These are phyloP conservation scores for Candida namnaoensis DNA, from an alignment of 805 yeast species.

Conservation along the genomic window DNA sequence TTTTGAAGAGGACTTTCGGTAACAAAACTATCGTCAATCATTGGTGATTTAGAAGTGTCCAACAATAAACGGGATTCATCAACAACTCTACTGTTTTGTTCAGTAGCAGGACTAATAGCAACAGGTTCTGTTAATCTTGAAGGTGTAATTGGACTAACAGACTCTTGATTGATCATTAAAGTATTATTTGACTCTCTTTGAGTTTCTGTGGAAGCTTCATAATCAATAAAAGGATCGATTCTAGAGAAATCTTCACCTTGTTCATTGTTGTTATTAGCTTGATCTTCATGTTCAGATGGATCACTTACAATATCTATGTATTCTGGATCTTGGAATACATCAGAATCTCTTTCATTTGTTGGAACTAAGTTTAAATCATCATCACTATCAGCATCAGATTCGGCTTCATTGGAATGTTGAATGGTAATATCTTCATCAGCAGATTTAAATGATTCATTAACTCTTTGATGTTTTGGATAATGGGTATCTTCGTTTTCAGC, in stretches of 20 bases:
- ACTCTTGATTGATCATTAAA: not conserved
- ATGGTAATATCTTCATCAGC: no score
- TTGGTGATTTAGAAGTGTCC: conserved; percentile 13
- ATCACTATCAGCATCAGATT: no score
- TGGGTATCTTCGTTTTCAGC: conserved; percentile 22
- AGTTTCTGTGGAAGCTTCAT: not conserved
- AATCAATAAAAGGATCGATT: conserved; percentile 10
- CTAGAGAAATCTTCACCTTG: conserved; percentile 18
- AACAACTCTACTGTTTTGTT: conserved; percentile 15
- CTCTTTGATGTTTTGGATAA: conserved; percentile 16
- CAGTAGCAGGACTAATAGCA: conserved; percentile 21
- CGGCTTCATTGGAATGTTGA: no score
- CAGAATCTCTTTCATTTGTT: no score
- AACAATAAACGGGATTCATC: conserved; percentile 10
- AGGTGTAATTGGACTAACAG: conserved; percentile 13
- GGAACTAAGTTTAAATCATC: no score
- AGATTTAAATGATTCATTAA: conserved; percentile 18
- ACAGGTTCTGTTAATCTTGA: conserved; percentile 21
- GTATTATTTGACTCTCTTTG: not conserved
- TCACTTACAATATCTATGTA: conserved; percentile 1
- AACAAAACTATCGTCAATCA: conserved; percentile 9
- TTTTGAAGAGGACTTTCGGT: conserved; percentile 12
- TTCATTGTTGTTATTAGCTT: conserved; percentile 8
- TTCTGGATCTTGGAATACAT: conserved; percentile 8
- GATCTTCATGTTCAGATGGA: conserved; percentile 9